A percentile compares a stretch with the other conserved stretches of the same genome.
These are phyloP conservation scores for Sclerotinia minor DNA, from an alignment of 2,329 filamentous ascomycete species.

Conservation along the genomic window DNA sequence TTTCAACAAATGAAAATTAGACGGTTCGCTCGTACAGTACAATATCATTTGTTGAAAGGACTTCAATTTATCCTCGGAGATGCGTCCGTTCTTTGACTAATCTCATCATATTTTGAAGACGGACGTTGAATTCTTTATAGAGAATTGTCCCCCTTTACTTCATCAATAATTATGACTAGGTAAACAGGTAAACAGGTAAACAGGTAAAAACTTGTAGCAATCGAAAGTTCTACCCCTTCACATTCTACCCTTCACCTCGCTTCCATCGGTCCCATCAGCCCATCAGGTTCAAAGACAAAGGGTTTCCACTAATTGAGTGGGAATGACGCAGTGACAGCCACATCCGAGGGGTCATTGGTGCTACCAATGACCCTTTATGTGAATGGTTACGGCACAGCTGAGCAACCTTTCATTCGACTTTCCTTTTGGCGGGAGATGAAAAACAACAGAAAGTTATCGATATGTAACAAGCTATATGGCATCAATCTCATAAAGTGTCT, in stretches of 20 bases:
- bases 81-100: not conserved
- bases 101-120: not conserved
- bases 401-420: not conserved
- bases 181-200: not conserved
- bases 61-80: not conserved
- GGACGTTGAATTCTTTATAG: not conserved
- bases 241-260: not conserved
- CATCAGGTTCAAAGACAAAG: not conserved
- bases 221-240: not conserved
- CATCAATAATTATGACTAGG: too few species aligned
- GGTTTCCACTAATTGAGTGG: not conserved
- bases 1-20: not conserved
- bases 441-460: not conserved
- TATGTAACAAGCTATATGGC: not conserved
- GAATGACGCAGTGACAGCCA: conserved; percentile 18
- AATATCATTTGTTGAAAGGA: not conserved
- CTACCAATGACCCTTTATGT: conserved; percentile 1
- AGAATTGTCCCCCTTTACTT: not conserved
- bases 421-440: not conserved
- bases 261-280: not conserved
- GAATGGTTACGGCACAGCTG: not conserved
- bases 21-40: too few species aligned
- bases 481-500: not conserved
- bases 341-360: conserved; percentile 6
- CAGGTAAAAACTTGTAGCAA: not conserved